These are phyloP conservation scores for Populus simonii DNA, from an alignment of 345 rosid genomes.

Conservation along the genomic window DNA sequence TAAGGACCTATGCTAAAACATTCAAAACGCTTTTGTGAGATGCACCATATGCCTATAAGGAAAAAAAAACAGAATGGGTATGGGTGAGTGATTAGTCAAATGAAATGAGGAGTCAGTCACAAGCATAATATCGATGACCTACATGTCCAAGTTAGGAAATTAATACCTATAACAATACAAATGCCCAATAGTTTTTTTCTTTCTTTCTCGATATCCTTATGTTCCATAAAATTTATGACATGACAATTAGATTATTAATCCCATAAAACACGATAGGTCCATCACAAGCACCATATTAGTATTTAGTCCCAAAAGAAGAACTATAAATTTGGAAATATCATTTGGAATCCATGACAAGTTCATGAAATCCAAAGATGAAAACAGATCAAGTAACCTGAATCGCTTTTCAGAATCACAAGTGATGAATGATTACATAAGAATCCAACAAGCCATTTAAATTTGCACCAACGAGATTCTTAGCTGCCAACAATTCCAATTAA, in stretches of 20 bases:
- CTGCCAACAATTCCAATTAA: constrained; percentile 91
- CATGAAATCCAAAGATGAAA: background rate
- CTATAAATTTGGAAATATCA: background rate
- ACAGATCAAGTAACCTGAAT: constrained; percentile 65
- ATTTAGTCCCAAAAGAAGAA: background rate
- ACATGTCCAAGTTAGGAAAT: background rate
- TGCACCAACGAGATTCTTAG: constrained; percentile 95
- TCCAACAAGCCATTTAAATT: constrained; percentile 97
- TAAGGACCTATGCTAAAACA: background rate
- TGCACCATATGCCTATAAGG: too few relatives aligned
- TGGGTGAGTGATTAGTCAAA: background rate
- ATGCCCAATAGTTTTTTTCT: background rate
- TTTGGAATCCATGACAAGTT: background rate
- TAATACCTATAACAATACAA: background rate
- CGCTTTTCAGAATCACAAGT: constrained; percentile 93
- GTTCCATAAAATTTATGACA: background rate
- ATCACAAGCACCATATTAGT: background rate
- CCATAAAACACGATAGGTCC: background rate
- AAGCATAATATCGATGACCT: background rate
- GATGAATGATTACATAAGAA: constrained; percentile 80
- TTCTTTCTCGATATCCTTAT: background rate
- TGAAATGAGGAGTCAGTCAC: background rate
- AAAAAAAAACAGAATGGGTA: too few relatives aligned
- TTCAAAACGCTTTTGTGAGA: background rate
- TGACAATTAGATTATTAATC: background rate